phyloP scores from a whole-genome alignment of 2,329 filamentous ascomycete genomes.

The Exophiala bonariae region DNA sequence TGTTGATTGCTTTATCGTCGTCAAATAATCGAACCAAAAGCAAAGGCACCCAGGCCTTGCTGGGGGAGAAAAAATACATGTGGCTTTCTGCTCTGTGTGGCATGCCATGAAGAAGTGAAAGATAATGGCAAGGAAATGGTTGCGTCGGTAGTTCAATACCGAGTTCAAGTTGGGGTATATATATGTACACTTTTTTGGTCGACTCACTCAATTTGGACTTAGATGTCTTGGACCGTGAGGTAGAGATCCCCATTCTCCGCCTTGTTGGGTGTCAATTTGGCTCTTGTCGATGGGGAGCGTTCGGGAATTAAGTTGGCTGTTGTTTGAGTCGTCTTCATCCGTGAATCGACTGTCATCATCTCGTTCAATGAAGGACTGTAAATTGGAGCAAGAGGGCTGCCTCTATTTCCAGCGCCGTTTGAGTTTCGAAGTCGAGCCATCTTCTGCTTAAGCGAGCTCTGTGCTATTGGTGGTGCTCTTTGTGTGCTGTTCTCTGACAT shows the following conservation, averaged over 20 bases:
- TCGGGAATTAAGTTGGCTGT: slow-evolving; percentile 6
- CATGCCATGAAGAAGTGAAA: too few species aligned
- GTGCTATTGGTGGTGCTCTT: background rate
- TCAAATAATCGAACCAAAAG: too few species aligned
- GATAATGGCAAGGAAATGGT: too few species aligned
- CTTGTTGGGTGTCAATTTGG: slow-evolving; percentile 23
- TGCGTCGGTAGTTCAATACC: too few species aligned
- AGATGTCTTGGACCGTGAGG: slow-evolving; percentile 17
- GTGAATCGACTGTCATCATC: slow-evolving; percentile 3
- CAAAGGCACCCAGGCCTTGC: too few species aligned
- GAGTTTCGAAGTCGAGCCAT: slow-evolving; percentile 11
- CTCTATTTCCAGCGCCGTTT: slow-evolving; percentile 4
- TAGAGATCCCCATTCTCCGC: slow-evolving; percentile 27
- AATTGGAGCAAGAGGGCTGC: background rate
- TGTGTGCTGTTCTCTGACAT: slow-evolving; percentile 6
- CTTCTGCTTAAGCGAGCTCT: background rate
- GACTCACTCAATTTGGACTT: too few species aligned
- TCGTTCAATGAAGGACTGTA: slow-evolving; percentile 12
- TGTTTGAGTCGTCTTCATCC: background rate
- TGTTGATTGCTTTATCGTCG: too few species aligned
- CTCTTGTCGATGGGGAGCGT: slow-evolving; percentile 19
- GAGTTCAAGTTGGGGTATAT: too few species aligned
- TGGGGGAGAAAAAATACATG: too few species aligned
- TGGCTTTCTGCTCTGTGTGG: too few species aligned
- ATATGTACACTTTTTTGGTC: too few species aligned